Conservation (phyloP, 2,329 filamentous ascomycete genomes). For the Neophaeococcomyces mojaviensis region DNA sequence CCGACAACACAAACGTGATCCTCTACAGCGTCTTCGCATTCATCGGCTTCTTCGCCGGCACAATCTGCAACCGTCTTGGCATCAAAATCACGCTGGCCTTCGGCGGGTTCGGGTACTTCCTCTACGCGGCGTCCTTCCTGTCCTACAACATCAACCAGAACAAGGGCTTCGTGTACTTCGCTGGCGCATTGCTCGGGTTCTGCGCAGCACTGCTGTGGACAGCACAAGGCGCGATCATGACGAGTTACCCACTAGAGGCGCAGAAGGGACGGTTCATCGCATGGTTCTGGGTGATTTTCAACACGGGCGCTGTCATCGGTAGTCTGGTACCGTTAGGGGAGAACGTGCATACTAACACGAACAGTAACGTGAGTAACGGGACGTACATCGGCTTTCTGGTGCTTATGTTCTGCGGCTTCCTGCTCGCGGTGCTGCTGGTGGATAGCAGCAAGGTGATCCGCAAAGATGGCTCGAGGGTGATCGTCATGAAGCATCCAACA, state of each 20-base stretch:
- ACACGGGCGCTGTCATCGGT: constrained; percentile 74
- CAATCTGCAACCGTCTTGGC: constrained; percentile 27
- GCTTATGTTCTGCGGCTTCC: constrained; percentile 67
- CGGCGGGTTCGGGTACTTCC: constrained; percentile 28
- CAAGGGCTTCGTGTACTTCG: constrained; percentile 32
- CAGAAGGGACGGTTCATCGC: constrained; percentile 76
- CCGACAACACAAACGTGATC: constrained; percentile 62
- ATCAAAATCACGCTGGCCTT: constrained; percentile 26
- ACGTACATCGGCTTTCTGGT: constrained; percentile 86
- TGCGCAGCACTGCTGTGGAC: constrained; percentile 36
- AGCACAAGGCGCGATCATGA: constrained; percentile 40
- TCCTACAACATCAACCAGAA: constrained; percentile 35
- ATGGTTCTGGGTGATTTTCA: constrained; percentile 86
- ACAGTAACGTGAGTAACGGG: constrained; percentile 50
- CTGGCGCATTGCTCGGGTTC: constrained; percentile 32
- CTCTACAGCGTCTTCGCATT: constrained; percentile 61
- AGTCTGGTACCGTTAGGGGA: constrained; percentile 46
- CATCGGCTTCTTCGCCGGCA: constrained; percentile 49
- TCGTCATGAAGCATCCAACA: constrained; percentile 83
- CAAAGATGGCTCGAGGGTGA: constrained; percentile 68
- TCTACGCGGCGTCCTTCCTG: constrained; percentile 33
- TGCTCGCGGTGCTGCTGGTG: constrained; percentile 56
- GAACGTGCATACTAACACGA: constrained; percentile 36
- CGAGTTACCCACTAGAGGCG: constrained; percentile 69
- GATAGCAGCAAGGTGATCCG: constrained; percentile 65